Percentiles rank a stretch among this genome's conserved stretches.
Conservation (phyloP, 1,284 basidiomycete species). For the Trichosporon coremiiforme region DNA sequence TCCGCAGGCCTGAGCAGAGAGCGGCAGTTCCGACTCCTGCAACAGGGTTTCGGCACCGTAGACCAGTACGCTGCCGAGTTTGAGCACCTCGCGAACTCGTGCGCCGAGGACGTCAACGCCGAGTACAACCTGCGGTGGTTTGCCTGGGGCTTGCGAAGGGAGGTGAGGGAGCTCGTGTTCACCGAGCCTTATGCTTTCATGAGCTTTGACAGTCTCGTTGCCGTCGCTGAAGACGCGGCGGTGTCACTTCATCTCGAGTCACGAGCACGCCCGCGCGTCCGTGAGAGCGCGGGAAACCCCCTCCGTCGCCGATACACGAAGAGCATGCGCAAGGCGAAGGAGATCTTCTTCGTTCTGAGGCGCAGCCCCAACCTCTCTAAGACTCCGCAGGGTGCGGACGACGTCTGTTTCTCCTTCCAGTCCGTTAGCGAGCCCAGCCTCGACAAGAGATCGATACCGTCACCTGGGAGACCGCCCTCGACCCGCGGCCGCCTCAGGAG, state of each 20-base stretch:
- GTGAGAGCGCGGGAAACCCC: background rate
- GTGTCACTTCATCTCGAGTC: background rate
- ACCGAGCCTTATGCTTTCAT: background rate
- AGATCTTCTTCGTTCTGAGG: background rate
- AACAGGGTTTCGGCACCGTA: background rate
- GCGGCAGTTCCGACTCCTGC: background rate
- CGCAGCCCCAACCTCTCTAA: background rate
- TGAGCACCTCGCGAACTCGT: background rate
- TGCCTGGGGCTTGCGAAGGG: background rate
- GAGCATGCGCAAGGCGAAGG: background rate
- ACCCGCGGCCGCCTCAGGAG: background rate
- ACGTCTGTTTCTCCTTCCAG: background rate
- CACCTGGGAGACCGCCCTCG: background rate
- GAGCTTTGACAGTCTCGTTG: background rate
- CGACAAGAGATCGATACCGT: background rate
- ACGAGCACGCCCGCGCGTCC: too few species aligned
- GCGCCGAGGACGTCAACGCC: background rate
- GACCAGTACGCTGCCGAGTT: background rate
- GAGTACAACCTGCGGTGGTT: background rate
- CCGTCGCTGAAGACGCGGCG: background rate
- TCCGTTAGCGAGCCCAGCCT: background rate
- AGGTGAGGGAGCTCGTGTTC: background rate
- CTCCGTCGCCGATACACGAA: background rate
- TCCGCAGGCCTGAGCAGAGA: background rate
- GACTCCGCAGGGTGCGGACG: background rate